Base-by-base conservation (phyloP, 495 filamentous ascomycete genomes). In the Lentithecium fluviatile region DNA sequence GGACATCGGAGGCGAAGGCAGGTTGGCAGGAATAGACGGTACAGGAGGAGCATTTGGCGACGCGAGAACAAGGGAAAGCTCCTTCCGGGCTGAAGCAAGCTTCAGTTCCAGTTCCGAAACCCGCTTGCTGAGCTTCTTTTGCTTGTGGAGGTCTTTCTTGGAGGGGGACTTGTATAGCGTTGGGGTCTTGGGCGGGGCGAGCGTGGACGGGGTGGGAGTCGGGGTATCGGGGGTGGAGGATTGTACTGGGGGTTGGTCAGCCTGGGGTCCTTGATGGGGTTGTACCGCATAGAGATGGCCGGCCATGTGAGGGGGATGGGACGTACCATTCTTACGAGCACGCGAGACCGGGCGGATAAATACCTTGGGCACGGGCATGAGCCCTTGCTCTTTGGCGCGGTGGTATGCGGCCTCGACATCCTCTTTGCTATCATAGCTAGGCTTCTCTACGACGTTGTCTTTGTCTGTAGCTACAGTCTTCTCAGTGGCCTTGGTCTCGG, bases 31-130 rank as follows among this genome's bases (percentile, higher is more conserved):
- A 13, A 29, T 20, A 15, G 46, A 34, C 11, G 10, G 15, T 11
- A 34, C 32, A 2, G 29, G 49, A 24, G 29, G 15, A 47, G 37
- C 15, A 54, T n/a, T 3, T 36, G 45, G 20, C 20, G 71, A 7
- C 70, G 71, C 77, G 42, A 79, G 65, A 12, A 79, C 73, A 2
- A 78, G 72, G 45, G 76, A 72, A n/a, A 88, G 76, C 66, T 89
- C 79, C 19, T 77, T 78, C 15, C 84, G 79, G 3, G 84, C 83
- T 32, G 73, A 71, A 12, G 81, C 72, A 2, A 88, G 75, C 69
- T 88, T 86, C 24, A 75, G 70, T 63, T 89, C 85, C 1, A 88
- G 76, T 66, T 88, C 79, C 67, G 83, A 87, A 48, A 88, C 84
- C 38, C 79, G 77, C 74, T 86, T 85, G 52, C 79, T 73, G 25